A percentile compares a stretch with the other conserved stretches of the same genome.
Conservation (phyloP, 106 monocot species). For the Vanilla planifolia region DNA sequence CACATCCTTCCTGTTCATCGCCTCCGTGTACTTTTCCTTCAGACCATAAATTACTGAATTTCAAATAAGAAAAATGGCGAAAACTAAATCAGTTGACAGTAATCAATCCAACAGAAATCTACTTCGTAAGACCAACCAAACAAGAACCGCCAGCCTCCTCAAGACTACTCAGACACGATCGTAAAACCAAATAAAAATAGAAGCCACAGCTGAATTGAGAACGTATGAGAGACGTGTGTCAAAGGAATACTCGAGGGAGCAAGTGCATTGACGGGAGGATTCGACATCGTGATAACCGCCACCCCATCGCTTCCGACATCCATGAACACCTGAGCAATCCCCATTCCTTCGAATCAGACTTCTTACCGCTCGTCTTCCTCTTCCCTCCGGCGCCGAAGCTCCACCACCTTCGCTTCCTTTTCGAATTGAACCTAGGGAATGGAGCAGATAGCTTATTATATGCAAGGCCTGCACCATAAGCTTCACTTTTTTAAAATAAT, state of each 20-base stretch:
- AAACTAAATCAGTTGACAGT: not conserved
- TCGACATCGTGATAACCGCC: conserved; percentile 25
- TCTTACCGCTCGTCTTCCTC: not conserved
- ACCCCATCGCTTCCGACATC: conserved; percentile 26
- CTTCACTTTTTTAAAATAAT: no score
- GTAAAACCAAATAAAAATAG: no score
- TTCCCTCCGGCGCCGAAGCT: no score
- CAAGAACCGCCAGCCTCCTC: no score
- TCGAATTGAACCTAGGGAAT: no score
- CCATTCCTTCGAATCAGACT: conserved; percentile 3
- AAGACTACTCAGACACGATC: no score
- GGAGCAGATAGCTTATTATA: no score
- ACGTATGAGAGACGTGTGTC: not conserved
- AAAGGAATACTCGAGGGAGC: conserved; percentile 10
- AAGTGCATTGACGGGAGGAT: conserved; percentile 20
- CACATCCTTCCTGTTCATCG: conserved; percentile 68
- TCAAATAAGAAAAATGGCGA: not conserved
- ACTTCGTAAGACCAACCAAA: not conserved
- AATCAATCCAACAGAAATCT: not conserved
- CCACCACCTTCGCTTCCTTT: no score
- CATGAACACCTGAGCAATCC: conserved; percentile 4
- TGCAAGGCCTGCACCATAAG: no score
- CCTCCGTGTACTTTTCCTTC: conserved; percentile 67
- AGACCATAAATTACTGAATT: conserved; percentile 43
- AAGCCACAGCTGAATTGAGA: no score